Base-by-base conservation (phyloP, 1,139 yeast genomes). In the Pichia sp. region DNA sequence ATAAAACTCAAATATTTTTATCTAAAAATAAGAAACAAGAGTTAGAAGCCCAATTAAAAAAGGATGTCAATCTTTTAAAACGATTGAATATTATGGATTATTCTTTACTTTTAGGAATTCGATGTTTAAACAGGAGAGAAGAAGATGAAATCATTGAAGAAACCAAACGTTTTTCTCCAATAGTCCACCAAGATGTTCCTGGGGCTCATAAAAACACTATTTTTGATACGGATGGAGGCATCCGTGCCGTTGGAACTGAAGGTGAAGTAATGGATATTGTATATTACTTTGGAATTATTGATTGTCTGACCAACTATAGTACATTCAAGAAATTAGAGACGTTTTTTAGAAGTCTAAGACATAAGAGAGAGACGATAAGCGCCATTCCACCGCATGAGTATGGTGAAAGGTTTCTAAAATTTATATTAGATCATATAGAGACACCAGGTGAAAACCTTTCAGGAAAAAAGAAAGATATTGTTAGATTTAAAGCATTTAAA, bases 281-380 rank as follows among this genome's bases (percentile, higher is more conserved):
- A 12, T 94, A 94, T 64, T 94, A 90, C 59, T 67, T 94, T 55
- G 98, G 98, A 12, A 82, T 94, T 39, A 94, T 94, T 57, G 99
- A 94, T 61, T 90, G 96, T 64, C 69, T 94, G 53, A 94, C 98
- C 0, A 79, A 82, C 49, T 94, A 94, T 60, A 83, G 89, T 1
- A 64, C 82, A 26, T 67, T 79, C 55, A 94, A 94, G 61, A 74
- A 77, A 50, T 62, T 89, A 39, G 99, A 94, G 61, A 92, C 98
- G 0, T 78, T 87, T 54, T 85, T 90, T 81, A 74, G 96, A 62
- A 73, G 86, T 9, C 57, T 94, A 34, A 75, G 78, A 33, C 87
- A 87, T 59, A 74, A 80, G 30, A 69, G 90, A 48, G 72, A 73
- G 37, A 74, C 83, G 3, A 82, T 92, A 6, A 86, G 96, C 52